phyloP scores from a whole-genome alignment of 2,329 filamentous ascomycete genomes.

The Hymenoscyphus repandus region DNA sequence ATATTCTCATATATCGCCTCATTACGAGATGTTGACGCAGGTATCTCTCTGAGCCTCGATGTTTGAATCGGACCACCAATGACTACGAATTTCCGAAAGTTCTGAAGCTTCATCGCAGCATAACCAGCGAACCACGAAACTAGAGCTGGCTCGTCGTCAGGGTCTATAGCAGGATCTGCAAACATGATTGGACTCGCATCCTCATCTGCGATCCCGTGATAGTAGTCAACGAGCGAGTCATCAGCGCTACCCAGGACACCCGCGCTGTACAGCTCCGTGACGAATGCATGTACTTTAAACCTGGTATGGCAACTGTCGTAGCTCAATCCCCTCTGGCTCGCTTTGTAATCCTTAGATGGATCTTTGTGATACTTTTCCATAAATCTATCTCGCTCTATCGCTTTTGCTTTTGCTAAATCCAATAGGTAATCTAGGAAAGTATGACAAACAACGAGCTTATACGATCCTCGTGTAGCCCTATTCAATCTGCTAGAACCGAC shows the following conservation, averaged over 20 bases:
- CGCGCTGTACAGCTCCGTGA: neutral
- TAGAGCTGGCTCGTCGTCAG: constrained; percentile 56
- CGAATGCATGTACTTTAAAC: constrained; percentile 17
- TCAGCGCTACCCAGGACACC: constrained; percentile 8
- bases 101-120: constrained; percentile 44
- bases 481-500: constrained; percentile 3
- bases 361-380: constrained; percentile 16
- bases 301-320: constrained; percentile 22
- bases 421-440: constrained; percentile 26
- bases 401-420: constrained; percentile 28
- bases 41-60: constrained; percentile 3
- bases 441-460: constrained; percentile 20
- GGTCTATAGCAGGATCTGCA: constrained; percentile 44
- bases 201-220: constrained; percentile 13
- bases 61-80: constrained; percentile 35
- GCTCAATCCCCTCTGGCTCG: constrained; percentile 20
- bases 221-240: constrained; percentile 6
- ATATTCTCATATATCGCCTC: no score
- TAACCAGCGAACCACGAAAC: constrained; percentile 60
- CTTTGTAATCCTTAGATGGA: constrained; percentile 21
- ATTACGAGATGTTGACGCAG: constrained; percentile 1
- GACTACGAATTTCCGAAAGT: constrained; percentile 50
- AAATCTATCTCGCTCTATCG: constrained; percentile 21
- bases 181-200: constrained; percentile 38
- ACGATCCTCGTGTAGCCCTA: neutral